Conservation (phyloP, 2,329 filamentous ascomycete species). For the Verruconis gallopava region DNA sequence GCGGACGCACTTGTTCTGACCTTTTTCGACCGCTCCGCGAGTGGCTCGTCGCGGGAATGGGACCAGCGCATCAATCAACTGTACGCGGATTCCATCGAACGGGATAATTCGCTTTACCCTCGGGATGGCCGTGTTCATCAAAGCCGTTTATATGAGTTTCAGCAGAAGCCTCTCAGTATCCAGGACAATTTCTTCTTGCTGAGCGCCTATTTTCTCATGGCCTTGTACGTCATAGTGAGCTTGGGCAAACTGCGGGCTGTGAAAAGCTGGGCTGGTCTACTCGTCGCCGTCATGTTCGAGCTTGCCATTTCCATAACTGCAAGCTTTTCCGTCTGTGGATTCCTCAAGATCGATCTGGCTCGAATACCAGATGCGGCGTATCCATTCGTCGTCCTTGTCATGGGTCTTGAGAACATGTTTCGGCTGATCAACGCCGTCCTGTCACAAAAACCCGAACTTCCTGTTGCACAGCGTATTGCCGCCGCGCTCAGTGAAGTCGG, state of each 20-base stretch:
- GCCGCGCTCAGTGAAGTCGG: constrained; percentile 62
- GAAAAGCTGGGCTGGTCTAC: constrained; percentile 61
- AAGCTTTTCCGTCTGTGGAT: constrained; percentile 66
- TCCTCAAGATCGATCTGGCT: constrained; percentile 62
- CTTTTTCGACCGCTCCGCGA: constrained; percentile 54
- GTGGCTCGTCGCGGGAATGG: constrained; percentile 53
- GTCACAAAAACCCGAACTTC: constrained; percentile 54
- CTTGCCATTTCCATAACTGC: constrained; percentile 61
- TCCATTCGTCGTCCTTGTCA: constrained; percentile 61
- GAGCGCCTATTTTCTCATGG: constrained; percentile 50
- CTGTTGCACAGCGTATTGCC: constrained; percentile 55
- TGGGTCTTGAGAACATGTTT: constrained; percentile 70
- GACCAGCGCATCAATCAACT: constrained; percentile 44
- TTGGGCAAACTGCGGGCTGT: constrained; percentile 59
- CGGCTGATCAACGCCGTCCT: constrained; percentile 67
- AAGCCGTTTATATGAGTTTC: constrained; percentile 63
- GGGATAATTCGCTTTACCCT: constrained; percentile 54
- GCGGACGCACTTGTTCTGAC: constrained; percentile 71
- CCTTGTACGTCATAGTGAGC: constrained; percentile 52
- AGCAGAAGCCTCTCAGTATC: constrained; percentile 59
- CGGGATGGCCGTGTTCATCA: constrained; percentile 38
- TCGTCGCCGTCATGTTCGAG: constrained; percentile 57
- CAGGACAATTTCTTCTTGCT: constrained; percentile 52
- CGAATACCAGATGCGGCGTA: constrained; percentile 63
- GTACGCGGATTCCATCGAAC: constrained; percentile 34